These are phyloP conservation scores for Phytophthora sansomeana DNA, from an alignment of 352 stramenopile genomes.

Conservation along the genomic window DNA sequence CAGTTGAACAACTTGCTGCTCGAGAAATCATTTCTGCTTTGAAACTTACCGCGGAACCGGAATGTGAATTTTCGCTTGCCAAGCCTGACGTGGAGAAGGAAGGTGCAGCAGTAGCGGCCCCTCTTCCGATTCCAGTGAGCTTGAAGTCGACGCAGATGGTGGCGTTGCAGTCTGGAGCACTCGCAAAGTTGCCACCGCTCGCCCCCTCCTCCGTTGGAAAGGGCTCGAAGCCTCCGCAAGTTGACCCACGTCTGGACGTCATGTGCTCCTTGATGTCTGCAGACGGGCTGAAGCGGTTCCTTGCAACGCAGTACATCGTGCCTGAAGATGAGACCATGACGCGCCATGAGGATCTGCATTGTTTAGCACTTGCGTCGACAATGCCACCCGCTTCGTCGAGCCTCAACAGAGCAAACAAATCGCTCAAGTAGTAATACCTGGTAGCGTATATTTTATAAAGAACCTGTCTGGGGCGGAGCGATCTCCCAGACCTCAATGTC, in stretches of 20 bases:
- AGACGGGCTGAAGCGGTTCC: conserved; percentile 66
- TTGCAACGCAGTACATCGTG: conserved; percentile 67
- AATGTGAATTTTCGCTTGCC: conserved; percentile 31
- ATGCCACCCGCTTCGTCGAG: conserved; percentile 32
- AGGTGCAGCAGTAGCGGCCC: background rate
- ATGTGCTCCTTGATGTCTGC: conserved; percentile 84
- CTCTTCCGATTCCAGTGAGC: conserved; percentile 7
- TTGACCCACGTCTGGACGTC: conserved; percentile 68
- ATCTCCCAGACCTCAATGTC: conserved; percentile 93
- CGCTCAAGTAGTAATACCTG: conserved; percentile 3
- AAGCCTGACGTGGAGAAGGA: conserved; percentile 19
- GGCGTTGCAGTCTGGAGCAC: conserved; percentile 1
- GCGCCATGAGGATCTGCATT: conserved; percentile 72
- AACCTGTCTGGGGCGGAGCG: conserved; percentile 1
- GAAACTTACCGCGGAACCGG: conserved; percentile 36
- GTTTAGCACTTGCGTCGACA: conserved; percentile 43
- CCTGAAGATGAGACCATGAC: conserved; percentile 34
- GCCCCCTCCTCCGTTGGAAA: conserved; percentile 18
- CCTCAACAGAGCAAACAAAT: conserved; percentile 8
- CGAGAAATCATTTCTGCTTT: conserved; percentile 59
- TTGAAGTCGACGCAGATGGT: conserved; percentile 6
- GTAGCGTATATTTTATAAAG: conserved; percentile 2
- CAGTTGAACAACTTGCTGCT: conserved; percentile 49
- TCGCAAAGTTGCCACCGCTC: conserved; percentile 26
- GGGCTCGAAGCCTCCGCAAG: conserved; percentile 17